Percentiles rank a stretch among this genome's conserved stretches.
Evolutionary conservation across 2,329 filamentous ascomycete species (phyloP).

Genomic region (Aspergillus ochraceus): DNA sequence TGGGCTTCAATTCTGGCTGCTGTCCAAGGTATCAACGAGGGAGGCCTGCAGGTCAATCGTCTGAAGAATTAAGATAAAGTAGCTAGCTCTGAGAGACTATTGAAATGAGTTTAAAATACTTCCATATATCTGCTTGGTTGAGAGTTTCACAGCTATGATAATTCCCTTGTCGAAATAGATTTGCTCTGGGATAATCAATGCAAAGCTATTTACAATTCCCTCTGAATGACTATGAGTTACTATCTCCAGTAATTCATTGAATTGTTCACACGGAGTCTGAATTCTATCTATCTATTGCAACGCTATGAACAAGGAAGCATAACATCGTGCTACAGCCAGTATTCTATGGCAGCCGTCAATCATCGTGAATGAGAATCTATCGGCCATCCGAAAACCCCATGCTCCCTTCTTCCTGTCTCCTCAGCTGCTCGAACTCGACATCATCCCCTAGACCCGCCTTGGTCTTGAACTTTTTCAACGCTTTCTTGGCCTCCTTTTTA

Average conservation of each 20-base stretch:
- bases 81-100: too few relatives aligned
- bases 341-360: neutral
- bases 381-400: neutral
- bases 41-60: neutral
- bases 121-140: too few relatives aligned
- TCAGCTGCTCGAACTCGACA: neutral
- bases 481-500: constrained; percentile 34
- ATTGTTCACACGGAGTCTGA: too few relatives aligned
- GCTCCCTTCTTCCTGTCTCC: neutral
- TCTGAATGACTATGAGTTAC: too few relatives aligned
- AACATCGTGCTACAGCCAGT: neutral
- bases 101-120: too few relatives aligned
- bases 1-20: constrained; percentile 75
- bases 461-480: neutral
- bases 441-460: neutral
- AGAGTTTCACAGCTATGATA: too few relatives aligned
- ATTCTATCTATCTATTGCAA: too few relatives aligned
- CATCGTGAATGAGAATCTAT: neutral
- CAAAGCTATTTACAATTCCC: too few relatives aligned
- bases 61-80: neutral
- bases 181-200: too few relatives aligned
- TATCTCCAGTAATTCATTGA: too few relatives aligned
- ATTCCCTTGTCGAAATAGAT: too few relatives aligned
- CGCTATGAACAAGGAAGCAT: too few relatives aligned
- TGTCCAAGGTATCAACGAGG: constrained; percentile 65